Evolutionary conservation across 768 basidiomycete species (phyloP), one percentile per base, ranked within the genome.

Genomic region (Auricularia cornea): DNA sequence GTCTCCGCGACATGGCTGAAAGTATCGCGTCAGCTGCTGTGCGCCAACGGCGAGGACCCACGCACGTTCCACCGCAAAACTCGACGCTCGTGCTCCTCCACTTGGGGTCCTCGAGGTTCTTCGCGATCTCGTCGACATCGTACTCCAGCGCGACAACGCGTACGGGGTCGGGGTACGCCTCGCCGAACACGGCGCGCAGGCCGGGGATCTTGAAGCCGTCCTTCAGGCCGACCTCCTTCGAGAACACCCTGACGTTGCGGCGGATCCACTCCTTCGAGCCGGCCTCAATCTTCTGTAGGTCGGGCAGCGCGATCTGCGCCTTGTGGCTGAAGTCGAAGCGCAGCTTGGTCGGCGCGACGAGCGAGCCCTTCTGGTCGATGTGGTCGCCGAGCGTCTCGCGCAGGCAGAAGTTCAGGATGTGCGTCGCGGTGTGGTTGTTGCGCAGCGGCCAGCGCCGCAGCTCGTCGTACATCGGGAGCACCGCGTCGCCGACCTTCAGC

Each of bases 321-420:
- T 97, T 98, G 78, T 99, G 97, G 20, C 93, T 95, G 75, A 98
- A 99, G 75, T 99, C 97, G 76, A 99, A 99, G 20, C 97, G 92
- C 29, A 99, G 84, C 75, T 97, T 98, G 28, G 87, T 85, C 0
- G 94, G 93, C 1, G 97, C 94, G 66, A 99, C 97, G 56, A 99
- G 85, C 3, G 97, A 98, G 33, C 97, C 97, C 72, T 92, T 97
- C 73, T 99, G 97, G 74, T 98, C 97, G 64, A 98, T 89, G 70
- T 98, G 97, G 72, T 98, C 94, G 29, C 97, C 97, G 12, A 98
- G 86, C 12, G 93, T 84, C 71, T 98, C 97, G 38, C 97, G 90
- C 3, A 99, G 84, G 61, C 80, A 84, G 71, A 82, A 99, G 79
- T 99, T 99, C 69, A 99, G 89, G 69, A 99, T 97, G 73, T 99